These are phyloP conservation scores for Ustanciosporium gigantosporum DNA, from an alignment of 1,284 basidiomycete species.

Conservation along the genomic window DNA sequence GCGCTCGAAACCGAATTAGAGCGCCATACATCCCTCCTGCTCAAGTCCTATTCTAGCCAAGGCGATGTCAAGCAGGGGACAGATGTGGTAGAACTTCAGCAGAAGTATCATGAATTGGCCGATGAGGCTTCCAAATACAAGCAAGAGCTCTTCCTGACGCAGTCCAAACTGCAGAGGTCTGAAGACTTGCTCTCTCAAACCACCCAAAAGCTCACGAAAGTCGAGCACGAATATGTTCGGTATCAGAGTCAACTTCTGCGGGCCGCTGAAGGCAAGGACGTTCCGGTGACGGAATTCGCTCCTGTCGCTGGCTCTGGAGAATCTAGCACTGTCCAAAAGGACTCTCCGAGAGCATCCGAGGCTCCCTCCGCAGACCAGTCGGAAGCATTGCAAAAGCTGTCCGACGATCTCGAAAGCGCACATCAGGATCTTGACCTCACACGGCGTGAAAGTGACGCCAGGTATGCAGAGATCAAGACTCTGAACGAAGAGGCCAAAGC, in stretches of 20 bases:
- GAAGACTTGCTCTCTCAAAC: slow-evolving; percentile 22
- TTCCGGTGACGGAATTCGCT: slow-evolving; percentile 4
- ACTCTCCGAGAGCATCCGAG: slow-evolving; percentile 1
- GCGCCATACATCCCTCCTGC: slow-evolving; percentile 9
- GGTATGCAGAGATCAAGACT: slow-evolving; percentile 38
- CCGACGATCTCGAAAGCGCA: slow-evolving; percentile 19
- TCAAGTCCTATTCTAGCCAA: too few species aligned
- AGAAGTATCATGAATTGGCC: slow-evolving; percentile 32
- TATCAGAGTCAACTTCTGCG: slow-evolving; percentile 41
- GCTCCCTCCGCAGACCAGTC: slow-evolving; percentile 7
- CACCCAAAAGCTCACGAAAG: slow-evolving; percentile 24
- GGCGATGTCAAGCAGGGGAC: slow-evolving; percentile 15
- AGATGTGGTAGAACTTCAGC: slow-evolving; percentile 19
- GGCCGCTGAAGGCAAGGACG: slow-evolving; percentile 26
- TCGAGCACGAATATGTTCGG: slow-evolving; percentile 38
- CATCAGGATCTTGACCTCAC: slow-evolving; percentile 30
- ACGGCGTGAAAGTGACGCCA: slow-evolving; percentile 30
- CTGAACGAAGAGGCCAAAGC: slow-evolving; percentile 31
- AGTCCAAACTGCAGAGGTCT: slow-evolving; percentile 34
- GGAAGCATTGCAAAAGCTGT: slow-evolving; percentile 21
- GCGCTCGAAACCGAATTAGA: slow-evolving; percentile 22
- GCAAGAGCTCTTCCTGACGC: slow-evolving; percentile 37
- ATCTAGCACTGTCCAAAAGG: slow-evolving; percentile 3
- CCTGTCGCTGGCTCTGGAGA: not conserved
- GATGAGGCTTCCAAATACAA: slow-evolving; percentile 32